phyloP scores from a whole-genome alignment of 2,329 filamentous ascomycete genomes.

The Ophiostoma sp. region DNA sequence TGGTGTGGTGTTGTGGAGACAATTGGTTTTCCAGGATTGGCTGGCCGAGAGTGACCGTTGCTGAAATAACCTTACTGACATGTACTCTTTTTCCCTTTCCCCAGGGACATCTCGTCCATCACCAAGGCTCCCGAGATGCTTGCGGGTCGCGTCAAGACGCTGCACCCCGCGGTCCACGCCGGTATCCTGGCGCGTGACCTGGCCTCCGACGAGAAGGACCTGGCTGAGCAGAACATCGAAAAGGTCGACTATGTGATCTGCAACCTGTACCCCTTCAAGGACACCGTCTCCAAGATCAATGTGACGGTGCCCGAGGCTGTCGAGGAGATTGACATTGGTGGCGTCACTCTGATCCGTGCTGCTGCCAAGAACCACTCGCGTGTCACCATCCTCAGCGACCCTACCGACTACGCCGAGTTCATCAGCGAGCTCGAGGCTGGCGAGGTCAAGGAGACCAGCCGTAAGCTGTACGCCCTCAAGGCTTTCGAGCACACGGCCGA shows the following conservation, averaged over 20 bases:
- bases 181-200: conserved; percentile 93
- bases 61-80: not conserved
- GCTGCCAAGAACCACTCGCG: conserved; percentile 97
- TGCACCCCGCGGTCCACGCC: conserved; percentile 88
- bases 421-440: conserved; percentile 85
- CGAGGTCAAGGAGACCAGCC: conserved; percentile 80
- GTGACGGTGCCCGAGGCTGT: conserved; percentile 96
- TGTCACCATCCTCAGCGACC: conserved; percentile 94
- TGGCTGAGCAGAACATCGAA: conserved; percentile 90
- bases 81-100: not conserved
- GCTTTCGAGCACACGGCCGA: conserved; percentile 98
- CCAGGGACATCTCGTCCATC: conserved; percentile 93
- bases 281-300: conserved; percentile 94
- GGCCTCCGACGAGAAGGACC: conserved; percentile 93
- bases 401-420: conserved; percentile 90
- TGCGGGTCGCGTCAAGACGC: conserved; percentile 75
- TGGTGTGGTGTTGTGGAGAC: not conserved
- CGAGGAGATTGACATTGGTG: conserved; percentile 98
- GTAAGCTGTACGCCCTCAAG: conserved; percentile 90
- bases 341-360: conserved; percentile 92
- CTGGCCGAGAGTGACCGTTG: not conserved
- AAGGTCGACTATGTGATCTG: conserved; percentile 96
- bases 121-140: conserved; percentile 98
- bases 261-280: conserved; percentile 99
- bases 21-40: not conserved